Conservation (phyloP, 2,329 filamentous ascomycete species). For the Elsinoe perseae region DNA sequence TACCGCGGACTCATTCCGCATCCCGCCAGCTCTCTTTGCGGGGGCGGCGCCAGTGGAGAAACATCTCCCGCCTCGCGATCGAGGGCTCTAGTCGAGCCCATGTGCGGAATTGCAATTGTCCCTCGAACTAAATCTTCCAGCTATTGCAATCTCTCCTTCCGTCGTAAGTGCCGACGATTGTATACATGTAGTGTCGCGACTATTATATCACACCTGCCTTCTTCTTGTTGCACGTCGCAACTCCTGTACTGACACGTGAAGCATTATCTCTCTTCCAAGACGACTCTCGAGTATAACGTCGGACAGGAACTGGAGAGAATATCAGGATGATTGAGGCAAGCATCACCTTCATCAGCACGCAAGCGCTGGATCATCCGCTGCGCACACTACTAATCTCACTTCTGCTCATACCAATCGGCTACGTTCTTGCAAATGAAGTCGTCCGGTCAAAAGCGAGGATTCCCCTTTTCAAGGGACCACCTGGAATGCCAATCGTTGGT, state of each 20-base stretch:
- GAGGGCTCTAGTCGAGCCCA: neutral
- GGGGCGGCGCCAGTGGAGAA: neutral
- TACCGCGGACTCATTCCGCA: neutral
- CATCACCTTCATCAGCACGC: conserved; percentile 15
- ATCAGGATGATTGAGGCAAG: conserved; percentile 18
- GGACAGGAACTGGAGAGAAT: no score
- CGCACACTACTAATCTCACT: conserved; percentile 18
- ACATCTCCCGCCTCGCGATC: neutral
- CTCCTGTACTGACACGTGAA: neutral
- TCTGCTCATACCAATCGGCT: conserved; percentile 28
- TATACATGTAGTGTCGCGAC: neutral
- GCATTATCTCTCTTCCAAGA: neutral
- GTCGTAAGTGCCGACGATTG: neutral
- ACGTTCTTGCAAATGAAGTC: conserved; percentile 33
- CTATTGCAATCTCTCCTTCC: neutral
- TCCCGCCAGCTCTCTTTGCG: neutral
- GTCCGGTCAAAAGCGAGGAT: conserved; percentile 30
- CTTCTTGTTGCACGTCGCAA: neutral
- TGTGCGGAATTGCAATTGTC: neutral
- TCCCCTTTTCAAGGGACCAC: conserved; percentile 33
- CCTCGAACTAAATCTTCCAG: neutral
- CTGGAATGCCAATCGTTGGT: conserved; percentile 35
- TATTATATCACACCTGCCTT: neutral
- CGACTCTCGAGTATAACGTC: no score
- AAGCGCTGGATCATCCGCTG: conserved; percentile 16